Evolutionary conservation across 495 filamentous ascomycete genomes (phyloP).

Genomic region (Trypethelium eluteriae): DNA sequence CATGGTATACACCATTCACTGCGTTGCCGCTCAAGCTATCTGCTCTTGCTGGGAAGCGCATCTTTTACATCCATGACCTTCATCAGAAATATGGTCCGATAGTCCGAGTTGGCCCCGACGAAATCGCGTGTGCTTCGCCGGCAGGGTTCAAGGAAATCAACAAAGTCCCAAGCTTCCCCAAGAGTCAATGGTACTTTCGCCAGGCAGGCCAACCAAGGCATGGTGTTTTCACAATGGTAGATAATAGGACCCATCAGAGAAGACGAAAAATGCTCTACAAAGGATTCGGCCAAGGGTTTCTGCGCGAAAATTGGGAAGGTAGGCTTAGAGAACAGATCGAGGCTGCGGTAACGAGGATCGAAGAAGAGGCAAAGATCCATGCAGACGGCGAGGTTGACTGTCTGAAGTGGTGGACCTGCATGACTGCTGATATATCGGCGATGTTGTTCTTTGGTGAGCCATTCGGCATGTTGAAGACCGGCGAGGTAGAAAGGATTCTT

Average conservation of each 20-base stretch:
- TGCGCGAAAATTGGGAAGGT: constrained; percentile 21
- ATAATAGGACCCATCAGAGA: constrained; percentile 15
- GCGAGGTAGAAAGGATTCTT: constrained; percentile 31
- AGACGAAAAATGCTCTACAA: constrained; percentile 18
- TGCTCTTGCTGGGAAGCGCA: constrained; percentile 17
- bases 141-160: constrained; percentile 18
- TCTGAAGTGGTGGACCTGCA: constrained; percentile 50
- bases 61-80: constrained; percentile 19
- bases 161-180: constrained; percentile 18
- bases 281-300: constrained; percentile 18
- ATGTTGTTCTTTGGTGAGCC: constrained; percentile 52
- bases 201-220: not conserved
- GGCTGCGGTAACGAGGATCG: constrained; percentile 18
- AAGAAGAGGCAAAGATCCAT: constrained; percentile 1
- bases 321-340: constrained; percentile 13
- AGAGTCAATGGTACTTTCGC: constrained; percentile 19
- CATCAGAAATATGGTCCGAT: constrained; percentile 20
- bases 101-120: constrained; percentile 17
- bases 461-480: constrained; percentile 48
- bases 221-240: constrained; percentile 19
- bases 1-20: constrained; percentile 19
- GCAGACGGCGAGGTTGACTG: constrained; percentile 36
- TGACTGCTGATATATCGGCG: constrained; percentile 51
- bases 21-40: constrained; percentile 19
- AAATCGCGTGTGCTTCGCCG: constrained; percentile 15